Base-by-base conservation (phyloP, 2,329 filamentous ascomycete species). In the Colletotrichum caudatum region DNA sequence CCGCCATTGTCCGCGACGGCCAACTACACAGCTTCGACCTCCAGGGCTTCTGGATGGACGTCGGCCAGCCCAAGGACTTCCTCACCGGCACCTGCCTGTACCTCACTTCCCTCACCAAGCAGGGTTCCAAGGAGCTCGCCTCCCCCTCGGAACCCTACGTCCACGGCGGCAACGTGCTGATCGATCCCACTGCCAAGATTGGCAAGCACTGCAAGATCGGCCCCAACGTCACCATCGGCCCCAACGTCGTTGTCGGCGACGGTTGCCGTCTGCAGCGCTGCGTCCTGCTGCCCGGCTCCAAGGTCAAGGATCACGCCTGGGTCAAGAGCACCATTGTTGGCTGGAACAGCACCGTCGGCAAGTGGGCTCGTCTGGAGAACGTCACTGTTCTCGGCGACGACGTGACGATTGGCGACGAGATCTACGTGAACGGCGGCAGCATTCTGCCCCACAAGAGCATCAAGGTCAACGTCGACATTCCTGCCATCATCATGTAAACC, bases 31-130 rank as follows among this genome's bases (percentile, higher is more conserved):
- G 94, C 1, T 98, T 97, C 81, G 95, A 98, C 81, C 90, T 98
- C 39, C 94, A 98, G 76, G 94, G 95, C 77, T 98, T 97, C 90
- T 98, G 95, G 95, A 98, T 98, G 95, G 95, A 98, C 78, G 94
- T 99, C 75, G 95, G 95, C 78, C 95, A 99, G 85, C 95, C 95
- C 77, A 99, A 98, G 87, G 95, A 99, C 81, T 99, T 98, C 89
- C 87, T 99, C 67, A 94, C 93, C 29, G 95, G 95, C 74, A 98
- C 96, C 73, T 98, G 95, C 85, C 89, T 99, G 74, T 98, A 98
- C 86, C 93, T 99, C 64, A 94, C 94, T 58, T 97, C 94, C 4
- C 89, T 98, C 72, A 89, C 94, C 71, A 97, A 97, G 90, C 94
- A 93, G 85, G 90, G 91, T 80, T 93, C 94, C 80, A 95, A 97